These are phyloP conservation scores for Scolecobasidium constrictum DNA, from an alignment of 2,329 filamentous ascomycete species.

Conservation along the genomic window DNA sequence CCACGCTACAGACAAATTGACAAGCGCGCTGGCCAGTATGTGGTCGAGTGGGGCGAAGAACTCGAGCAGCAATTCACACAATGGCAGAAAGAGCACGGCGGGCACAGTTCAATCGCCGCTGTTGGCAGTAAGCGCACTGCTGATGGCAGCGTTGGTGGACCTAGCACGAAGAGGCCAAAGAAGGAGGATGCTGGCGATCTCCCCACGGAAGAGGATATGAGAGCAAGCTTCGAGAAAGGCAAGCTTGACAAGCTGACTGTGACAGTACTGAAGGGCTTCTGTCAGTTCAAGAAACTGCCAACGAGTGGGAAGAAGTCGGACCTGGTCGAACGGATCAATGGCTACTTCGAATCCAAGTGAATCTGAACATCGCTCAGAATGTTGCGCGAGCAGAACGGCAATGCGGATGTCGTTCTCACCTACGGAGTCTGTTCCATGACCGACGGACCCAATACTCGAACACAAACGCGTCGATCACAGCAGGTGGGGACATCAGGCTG, in stretches of 20 bases:
- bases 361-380: background rate
- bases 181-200: conserved; percentile 17
- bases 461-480: too few species aligned
- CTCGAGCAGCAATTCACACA: conserved; percentile 49
- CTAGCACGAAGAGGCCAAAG: conserved; percentile 35
- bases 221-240: conserved; percentile 30
- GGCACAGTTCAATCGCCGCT: conserved; percentile 32
- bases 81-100: conserved; percentile 26
- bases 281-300: conserved; percentile 10
- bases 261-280: conserved; percentile 21
- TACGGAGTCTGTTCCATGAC: too few species aligned
- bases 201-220: conserved; percentile 30
- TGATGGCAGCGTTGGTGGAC: conserved; percentile 12
- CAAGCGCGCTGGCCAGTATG: conserved; percentile 71
- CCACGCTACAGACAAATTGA: conserved; percentile 82
- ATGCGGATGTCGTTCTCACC: background rate
- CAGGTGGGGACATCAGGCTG: too few species aligned
- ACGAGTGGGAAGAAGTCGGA: conserved; percentile 20
- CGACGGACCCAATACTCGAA: too few species aligned
- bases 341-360: conserved; percentile 10
- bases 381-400: background rate
- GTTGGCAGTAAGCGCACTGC: conserved; percentile 33
- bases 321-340: conserved; percentile 18
- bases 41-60: conserved; percentile 63
- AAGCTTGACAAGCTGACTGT: conserved; percentile 25